Conservation (phyloP, 2,329 filamentous ascomycete species). For the Akanthomyces lecanii region DNA sequence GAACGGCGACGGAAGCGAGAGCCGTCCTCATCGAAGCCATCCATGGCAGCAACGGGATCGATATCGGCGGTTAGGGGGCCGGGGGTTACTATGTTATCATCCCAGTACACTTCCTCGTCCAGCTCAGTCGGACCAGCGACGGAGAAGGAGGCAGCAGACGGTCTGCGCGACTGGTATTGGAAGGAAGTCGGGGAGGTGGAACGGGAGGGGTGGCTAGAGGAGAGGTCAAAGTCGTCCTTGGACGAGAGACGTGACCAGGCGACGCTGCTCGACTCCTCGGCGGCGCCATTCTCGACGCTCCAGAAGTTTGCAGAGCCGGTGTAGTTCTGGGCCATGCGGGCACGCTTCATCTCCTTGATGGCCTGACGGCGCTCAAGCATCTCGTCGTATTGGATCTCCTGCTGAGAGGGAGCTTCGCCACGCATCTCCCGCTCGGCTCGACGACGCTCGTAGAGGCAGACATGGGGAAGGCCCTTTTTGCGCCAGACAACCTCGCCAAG, state of each 20-base stretch:
- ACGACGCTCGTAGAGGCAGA: conserved; percentile 76
- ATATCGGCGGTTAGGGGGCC: conserved; percentile 49
- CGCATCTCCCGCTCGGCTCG: conserved; percentile 70
- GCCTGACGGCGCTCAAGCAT: conserved; percentile 56
- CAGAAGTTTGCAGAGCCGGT: conserved; percentile 62
- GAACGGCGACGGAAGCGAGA: conserved; percentile 64
- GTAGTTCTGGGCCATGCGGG: conserved; percentile 45
- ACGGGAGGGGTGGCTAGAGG: conserved; percentile 34
- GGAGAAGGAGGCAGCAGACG: conserved; percentile 36
- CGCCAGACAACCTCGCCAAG: conserved; percentile 93
- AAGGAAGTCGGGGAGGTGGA: conserved; percentile 42
- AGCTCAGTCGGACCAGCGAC: conserved; percentile 30
- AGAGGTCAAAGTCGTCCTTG: conserved; percentile 35
- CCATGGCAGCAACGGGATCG: conserved; percentile 56
- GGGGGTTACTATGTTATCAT: conserved; percentile 53
- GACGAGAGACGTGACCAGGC: conserved; percentile 40
- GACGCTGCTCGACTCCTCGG: conserved; percentile 46
- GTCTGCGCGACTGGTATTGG: conserved; percentile 43
- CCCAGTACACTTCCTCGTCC: conserved; percentile 34
- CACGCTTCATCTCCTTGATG: conserved; percentile 53
- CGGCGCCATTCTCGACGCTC: conserved; percentile 77
- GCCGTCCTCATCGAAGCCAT: conserved; percentile 57
- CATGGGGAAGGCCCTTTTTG: conserved; percentile 77
- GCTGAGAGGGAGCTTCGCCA: conserved; percentile 53
- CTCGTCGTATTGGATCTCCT: conserved; percentile 58